These are phyloP conservation scores for Xylogone sp. DNA, from an alignment of 2,329 filamentous ascomycete genomes.

Conservation along the genomic window DNA sequence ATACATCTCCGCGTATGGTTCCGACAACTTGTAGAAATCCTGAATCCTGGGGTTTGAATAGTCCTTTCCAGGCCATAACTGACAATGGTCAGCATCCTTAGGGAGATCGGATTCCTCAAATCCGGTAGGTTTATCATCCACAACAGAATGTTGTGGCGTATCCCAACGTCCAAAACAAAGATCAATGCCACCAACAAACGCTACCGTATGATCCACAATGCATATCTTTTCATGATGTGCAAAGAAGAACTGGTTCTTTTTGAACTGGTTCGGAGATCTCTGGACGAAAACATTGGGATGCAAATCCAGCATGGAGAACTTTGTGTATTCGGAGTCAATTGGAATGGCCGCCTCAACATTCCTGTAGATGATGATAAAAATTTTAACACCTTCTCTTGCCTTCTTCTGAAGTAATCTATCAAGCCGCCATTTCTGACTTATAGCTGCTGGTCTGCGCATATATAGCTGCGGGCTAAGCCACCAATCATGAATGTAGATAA, in stretches of 20 bases:
- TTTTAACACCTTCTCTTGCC: slow-evolving; percentile 90
- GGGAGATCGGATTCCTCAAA: slow-evolving; percentile 77
- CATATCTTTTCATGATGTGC: slow-evolving; percentile 99
- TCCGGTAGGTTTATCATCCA: slow-evolving; percentile 91
- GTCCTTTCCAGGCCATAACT: slow-evolving; percentile 96
- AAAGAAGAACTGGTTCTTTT: slow-evolving; percentile 99
- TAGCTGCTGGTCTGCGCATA: slow-evolving; percentile 86
- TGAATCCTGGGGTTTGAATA: slow-evolving; percentile 96
- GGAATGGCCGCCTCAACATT: slow-evolving; percentile 97
- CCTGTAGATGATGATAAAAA: slow-evolving; percentile 96
- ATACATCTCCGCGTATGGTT: slow-evolving; percentile 99
- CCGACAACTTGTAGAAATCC: slow-evolving; percentile 89
- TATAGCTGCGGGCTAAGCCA: slow-evolving; percentile 97
- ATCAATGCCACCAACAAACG: slow-evolving; percentile 93
- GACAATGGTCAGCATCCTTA: slow-evolving; percentile 89
- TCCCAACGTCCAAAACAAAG: slow-evolving; percentile 98
- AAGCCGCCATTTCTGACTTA: slow-evolving; percentile 96
- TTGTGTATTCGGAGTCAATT: slow-evolving; percentile 97
- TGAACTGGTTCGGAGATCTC: slow-evolving; percentile 93
- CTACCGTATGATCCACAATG: slow-evolving; percentile 91
- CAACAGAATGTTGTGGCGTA: slow-evolving; percentile 84
- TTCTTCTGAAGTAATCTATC: slow-evolving; percentile 92
- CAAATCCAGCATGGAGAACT: slow-evolving; percentile 90
- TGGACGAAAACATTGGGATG: slow-evolving; percentile 97
- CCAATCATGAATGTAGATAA: slow-evolving; percentile 99